phyloP scores from a whole-genome alignment of 495 filamentous ascomycete species.

The Aspergillus campestris region DNA sequence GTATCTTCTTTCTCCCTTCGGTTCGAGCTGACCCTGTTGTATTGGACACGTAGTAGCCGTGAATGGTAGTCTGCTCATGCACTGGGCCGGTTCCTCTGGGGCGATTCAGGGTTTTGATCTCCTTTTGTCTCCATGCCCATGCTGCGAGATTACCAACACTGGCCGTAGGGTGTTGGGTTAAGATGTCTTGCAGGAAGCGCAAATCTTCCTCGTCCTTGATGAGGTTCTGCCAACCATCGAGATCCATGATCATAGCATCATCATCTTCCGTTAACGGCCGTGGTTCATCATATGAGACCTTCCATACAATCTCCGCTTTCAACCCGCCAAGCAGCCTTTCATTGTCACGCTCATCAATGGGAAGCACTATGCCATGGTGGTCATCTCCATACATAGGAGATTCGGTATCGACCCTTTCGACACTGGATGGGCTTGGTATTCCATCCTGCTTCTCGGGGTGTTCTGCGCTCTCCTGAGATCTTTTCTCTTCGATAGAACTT shows the following conservation, averaged over 20 bases:
- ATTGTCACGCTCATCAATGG: slow-evolving; percentile 2
- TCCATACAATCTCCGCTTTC: slow-evolving; percentile 48
- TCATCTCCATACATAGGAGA: background rate
- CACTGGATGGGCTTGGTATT: background rate
- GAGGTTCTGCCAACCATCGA: slow-evolving; percentile 70
- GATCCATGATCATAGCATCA: slow-evolving; percentile 53
- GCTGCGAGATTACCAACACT: slow-evolving; percentile 57
- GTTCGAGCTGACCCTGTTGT: slow-evolving; percentile 77
- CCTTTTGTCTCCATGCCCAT: slow-evolving; percentile 88
- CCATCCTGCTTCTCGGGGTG: background rate
- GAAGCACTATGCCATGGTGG: background rate
- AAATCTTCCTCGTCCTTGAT: slow-evolving; percentile 78
- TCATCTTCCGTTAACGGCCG: slow-evolving; percentile 64
- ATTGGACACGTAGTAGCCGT: slow-evolving; percentile 89
- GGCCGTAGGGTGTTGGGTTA: slow-evolving; percentile 38
- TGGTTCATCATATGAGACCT: slow-evolving; percentile 50
- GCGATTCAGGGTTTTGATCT: slow-evolving; percentile 76
- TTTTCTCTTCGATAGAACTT: background rate
- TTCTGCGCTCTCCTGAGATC: background rate
- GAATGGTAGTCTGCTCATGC: slow-evolving; percentile 51
- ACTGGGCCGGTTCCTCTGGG: slow-evolving; percentile 42
- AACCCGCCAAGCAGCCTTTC: slow-evolving; percentile 18
- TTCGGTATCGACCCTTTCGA: background rate
- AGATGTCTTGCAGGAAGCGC: slow-evolving; percentile 43
- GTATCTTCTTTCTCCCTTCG: slow-evolving; percentile 86